Base-by-base conservation (phyloP, 2,329 filamentous ascomycete genomes). In the Diaporthe ampelina region DNA sequence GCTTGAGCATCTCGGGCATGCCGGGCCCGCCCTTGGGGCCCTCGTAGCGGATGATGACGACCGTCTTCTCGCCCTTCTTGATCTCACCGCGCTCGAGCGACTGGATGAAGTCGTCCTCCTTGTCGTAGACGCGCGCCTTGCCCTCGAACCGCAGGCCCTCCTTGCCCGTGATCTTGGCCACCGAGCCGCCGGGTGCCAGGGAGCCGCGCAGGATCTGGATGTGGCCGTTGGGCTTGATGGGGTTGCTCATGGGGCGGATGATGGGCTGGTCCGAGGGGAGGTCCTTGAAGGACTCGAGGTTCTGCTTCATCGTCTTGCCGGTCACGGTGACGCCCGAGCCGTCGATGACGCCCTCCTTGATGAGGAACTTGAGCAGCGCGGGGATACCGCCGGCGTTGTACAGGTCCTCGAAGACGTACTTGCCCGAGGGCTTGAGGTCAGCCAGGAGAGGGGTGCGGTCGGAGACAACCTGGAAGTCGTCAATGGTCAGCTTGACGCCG, bases 1-100 rank as follows among this genome's bases (percentile, higher is more conserved):
- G 94, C 87, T 97, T 97, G 76, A 98, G 87, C 88, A 97, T 96
- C 86, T 98, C 95, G 43, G 95, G 95, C 93, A 98, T 98, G 74
- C 95, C 95, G 1, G 95, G 95, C 0, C 95, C 95, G 77, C 95
- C 95, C 86, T 96, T 97, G 76, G 95, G 95, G 0, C 95, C 95
- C 82, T 98, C 95, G 82, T 98, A 98, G 69, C 95, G 94, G 79
- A 98, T 96, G 73, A 98, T 92, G 70, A 97, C 90, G 40, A 98
- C 95, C 1, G 96, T 92, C 84, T 97, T 97, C 84, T 97, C 94
- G 77, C 92, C 93, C 82, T 93, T 92, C 78, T 95, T 94, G 79
- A 98, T 94, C 78, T 92, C 88, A 72, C 94, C 94, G 58, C 89
- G 87, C 84, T 94, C 93, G 19, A 98, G 88, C 0, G 95, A 94